Conservation (phyloP, 345 rosid species). For the Eucalyptus brandiana region DNA sequence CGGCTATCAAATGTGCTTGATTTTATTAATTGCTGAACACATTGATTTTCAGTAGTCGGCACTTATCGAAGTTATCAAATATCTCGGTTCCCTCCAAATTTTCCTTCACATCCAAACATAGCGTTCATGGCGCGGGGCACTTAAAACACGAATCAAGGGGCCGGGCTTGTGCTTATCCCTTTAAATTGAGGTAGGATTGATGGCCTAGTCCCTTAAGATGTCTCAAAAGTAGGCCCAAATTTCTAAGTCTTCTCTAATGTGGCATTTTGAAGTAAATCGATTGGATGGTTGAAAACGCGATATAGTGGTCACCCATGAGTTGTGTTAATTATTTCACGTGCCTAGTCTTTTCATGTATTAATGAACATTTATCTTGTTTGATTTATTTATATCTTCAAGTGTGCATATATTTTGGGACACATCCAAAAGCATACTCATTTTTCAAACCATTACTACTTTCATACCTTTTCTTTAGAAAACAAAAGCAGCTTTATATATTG, state of each 20-base stretch:
- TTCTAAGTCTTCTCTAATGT: background rate
- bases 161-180: background rate
- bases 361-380: background rate
- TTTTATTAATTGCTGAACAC: background rate
- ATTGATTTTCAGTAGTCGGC: background rate
- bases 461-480: background rate
- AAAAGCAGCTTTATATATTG: background rate
- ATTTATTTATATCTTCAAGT: background rate
- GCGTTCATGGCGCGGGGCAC: background rate
- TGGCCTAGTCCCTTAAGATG: background rate
- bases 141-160: background rate
- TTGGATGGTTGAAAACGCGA: background rate
- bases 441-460: background rate
- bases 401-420: background rate
- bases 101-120: background rate
- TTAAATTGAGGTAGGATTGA: background rate
- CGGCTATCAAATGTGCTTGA: background rate
- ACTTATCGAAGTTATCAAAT: background rate
- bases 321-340: background rate
- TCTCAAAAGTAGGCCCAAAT: background rate
- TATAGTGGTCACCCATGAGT: background rate
- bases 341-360: background rate
- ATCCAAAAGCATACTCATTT: background rate
- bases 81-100: background rate
- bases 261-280: background rate